phyloP scores from a whole-genome alignment of 2,329 filamentous ascomycete genomes.

The Mollisia scopiformis region DNA sequence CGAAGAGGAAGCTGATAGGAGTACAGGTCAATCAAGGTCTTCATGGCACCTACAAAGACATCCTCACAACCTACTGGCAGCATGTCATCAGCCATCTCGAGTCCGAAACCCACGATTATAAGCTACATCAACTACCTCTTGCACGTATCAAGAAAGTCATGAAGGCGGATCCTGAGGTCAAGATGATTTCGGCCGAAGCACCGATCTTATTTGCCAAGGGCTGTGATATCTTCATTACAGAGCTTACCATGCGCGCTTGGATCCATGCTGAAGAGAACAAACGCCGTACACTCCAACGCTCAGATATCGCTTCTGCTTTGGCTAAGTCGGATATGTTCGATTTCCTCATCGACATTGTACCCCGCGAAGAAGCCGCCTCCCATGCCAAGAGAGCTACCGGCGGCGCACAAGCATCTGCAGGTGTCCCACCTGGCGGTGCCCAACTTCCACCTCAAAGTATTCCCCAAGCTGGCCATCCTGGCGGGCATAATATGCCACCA shows the following conservation, averaged over 20 bases:
- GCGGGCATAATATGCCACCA: conserved; percentile 62
- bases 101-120: conserved; percentile 95
- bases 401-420: conserved; percentile 39
- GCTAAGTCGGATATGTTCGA: conserved; percentile 99
- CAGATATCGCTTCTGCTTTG: conserved; percentile 93
- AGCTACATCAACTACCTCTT: conserved; percentile 92
- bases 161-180: conserved; percentile 98
- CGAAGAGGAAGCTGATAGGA: conserved; percentile 27
- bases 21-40: conserved; percentile 90
- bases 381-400: conserved; percentile 75
- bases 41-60: conserved; percentile 90
- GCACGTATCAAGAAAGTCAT: conserved; percentile 99
- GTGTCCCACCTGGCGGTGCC: conserved; percentile 51
- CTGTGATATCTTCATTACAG: conserved; percentile 98
- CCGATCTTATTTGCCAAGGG: conserved; percentile 98
- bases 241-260: conserved; percentile 99
- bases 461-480: conserved; percentile 46
- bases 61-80: conserved; percentile 98
- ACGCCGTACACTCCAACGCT: conserved; percentile 89
- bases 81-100: conserved; percentile 96
- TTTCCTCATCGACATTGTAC: conserved; percentile 98
- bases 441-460: conserved; percentile 58
- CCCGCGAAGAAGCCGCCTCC: conserved; percentile 86
- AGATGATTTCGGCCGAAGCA: conserved; percentile 99
- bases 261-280: conserved; percentile 99